Evolutionary conservation across 345 rosid genomes (phyloP).

Genomic region (Limnanthes douglasii): DNA sequence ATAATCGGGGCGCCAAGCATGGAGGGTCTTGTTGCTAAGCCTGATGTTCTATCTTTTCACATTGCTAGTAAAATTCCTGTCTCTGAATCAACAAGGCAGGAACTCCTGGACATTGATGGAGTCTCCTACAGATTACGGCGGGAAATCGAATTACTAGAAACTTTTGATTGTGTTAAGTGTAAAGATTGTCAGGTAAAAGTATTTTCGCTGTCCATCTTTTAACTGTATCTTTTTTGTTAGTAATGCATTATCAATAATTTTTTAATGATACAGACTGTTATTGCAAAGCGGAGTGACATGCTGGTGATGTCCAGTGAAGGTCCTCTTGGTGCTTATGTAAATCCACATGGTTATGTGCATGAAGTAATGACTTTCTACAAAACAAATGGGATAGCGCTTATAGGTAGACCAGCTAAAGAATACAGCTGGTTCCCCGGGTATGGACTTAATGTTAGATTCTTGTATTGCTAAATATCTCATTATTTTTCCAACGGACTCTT

Average conservation of each 20-base stretch:
- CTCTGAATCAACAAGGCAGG: conserved; percentile 77
- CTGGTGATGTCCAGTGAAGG: conserved; percentile 94
- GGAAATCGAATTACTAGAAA: conserved; percentile 68
- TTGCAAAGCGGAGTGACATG: conserved; percentile 91
- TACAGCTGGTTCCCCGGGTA: conserved; percentile 99
- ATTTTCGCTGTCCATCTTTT: not conserved
- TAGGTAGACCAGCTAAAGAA: conserved; percentile 23
- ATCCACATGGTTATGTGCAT: conserved; percentile 54
- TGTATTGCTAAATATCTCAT: no score
- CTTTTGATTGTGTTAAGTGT: conserved; percentile 63
- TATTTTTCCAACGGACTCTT: no score
- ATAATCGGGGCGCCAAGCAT: conserved; percentile 59
- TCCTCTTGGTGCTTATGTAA: conserved; percentile 96
- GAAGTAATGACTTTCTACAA: conserved; percentile 66
- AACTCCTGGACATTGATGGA: conserved; percentile 87
- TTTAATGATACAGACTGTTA: conserved; percentile 29
- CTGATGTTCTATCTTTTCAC: conserved; percentile 67
- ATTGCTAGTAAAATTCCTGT: conserved; percentile 93
- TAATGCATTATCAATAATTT: not conserved
- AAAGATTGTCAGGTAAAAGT: conserved; percentile 55
- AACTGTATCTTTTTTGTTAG: conserved; percentile 1
- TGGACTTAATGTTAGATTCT: no score
- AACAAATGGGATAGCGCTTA: conserved; percentile 56
- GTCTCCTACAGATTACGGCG: conserved; percentile 73
- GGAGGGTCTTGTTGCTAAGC: conserved; percentile 61